Conservation (phyloP, 2,329 filamentous ascomycete species). For the Dendryphion nanum region DNA sequence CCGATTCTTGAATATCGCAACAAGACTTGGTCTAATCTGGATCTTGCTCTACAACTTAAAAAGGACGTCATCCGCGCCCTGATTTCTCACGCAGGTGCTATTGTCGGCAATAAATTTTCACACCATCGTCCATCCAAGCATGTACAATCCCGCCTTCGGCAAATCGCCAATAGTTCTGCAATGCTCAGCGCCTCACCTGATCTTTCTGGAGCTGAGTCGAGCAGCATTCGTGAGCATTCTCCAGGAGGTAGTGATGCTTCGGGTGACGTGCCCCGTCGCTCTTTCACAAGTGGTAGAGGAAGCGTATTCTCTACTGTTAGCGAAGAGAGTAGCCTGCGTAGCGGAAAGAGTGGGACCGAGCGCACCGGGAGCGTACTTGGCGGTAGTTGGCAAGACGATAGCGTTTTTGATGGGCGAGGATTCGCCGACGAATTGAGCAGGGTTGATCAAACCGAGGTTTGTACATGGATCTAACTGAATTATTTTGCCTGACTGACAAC, state of each 20-base stretch:
- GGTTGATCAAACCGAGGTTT: conserved; percentile 34
- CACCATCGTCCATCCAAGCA: conserved; percentile 80
- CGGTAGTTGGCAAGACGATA: conserved; percentile 14
- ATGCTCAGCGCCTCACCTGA: conserved; percentile 49
- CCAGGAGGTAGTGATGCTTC: conserved; percentile 28
- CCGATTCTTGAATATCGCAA: conserved; percentile 94
- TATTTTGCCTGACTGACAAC: neutral
- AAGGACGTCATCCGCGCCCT: conserved; percentile 91
- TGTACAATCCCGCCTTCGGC: conserved; percentile 75
- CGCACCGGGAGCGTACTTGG: conserved; percentile 26
- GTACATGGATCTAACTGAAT: neutral
- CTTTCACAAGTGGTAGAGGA: conserved; percentile 32
- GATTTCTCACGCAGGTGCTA: conserved; percentile 92
- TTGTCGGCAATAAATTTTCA: conserved; percentile 95
- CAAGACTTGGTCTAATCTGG: conserved; percentile 98
- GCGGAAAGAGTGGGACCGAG: conserved; percentile 9
- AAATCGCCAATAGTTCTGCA: conserved; percentile 76
- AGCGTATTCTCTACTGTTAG: conserved; percentile 28
- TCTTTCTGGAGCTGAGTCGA: conserved; percentile 30
- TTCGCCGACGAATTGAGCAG: conserved; percentile 37
- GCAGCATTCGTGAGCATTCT: conserved; percentile 29
- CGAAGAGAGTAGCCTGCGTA: conserved; percentile 26
- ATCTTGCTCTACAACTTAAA: conserved; percentile 88
- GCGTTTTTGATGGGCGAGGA: conserved; percentile 28
- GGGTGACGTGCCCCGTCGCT: conserved; percentile 22